Evolutionary conservation across 176 grass and related monocot species (phyloP), one percentile per base, ranked within the genome.

Genomic region (Phragmites australis): DNA sequence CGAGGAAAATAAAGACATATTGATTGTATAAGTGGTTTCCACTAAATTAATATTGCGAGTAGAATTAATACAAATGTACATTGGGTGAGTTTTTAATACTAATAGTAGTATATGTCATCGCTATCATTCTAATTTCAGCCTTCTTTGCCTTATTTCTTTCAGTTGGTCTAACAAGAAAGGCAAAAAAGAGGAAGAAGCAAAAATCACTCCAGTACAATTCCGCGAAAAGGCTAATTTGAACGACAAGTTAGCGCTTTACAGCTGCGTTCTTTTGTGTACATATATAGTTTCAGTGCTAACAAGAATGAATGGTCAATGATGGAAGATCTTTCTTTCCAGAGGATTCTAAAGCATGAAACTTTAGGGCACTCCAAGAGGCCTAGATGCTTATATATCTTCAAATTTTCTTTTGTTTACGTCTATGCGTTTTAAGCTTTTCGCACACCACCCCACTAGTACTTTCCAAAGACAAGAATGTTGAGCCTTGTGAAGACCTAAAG

Each of bases 401-500:
- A n/a, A n/a, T 29, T 29, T 60, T 47, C 0, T 48, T 80, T 64
- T 39, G 46, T 74, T 21, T 46, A 6, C n/a, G 40, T 68, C 25
- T 50, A 25, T 81, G 62, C 73, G 70, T 43, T n/a, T n/a, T 87
- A 81, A 63, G 74, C 89, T 90, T 85, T 87, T 84, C 74, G 55
- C 84, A 55, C 76, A 87, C 58, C n/a, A 31, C 70, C 48, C 47
- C 75, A 56, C 34, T 56, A 69, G 53, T 85, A 75, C 80, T 87
- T 90, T 87, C 68, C 80, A 81, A 76, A 87, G 70, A 67, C 45
- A 55, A 81, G 81, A 84, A 87, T 91, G 84, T 77, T 76, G 76
- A 80, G 80, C 57, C 66, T 76, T 75, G 39, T 76, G 81, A 84
- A 76, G 41, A 87, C 70, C 89, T 62, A 84, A 87, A 91, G 81